A percentile compares a stretch with the other conserved stretches of the same genome.
These are phyloP conservation scores for Cercospora zeina DNA, from an alignment of 2,329 filamentous ascomycete genomes.

Conservation along the genomic window DNA sequence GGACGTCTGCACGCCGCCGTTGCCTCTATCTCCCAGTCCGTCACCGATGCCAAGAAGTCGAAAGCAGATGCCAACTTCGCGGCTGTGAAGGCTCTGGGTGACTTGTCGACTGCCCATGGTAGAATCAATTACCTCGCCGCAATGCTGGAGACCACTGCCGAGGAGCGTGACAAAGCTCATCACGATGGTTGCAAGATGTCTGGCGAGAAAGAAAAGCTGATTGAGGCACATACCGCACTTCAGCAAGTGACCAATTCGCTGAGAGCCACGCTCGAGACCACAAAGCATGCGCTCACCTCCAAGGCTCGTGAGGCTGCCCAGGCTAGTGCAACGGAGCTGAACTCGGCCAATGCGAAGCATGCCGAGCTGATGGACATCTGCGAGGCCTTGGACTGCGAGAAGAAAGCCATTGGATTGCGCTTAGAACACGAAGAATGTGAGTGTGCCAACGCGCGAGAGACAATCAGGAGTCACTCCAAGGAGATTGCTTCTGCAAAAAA, in stretches of 20 bases:
- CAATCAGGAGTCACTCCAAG: neutral
- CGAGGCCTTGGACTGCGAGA: neutral
- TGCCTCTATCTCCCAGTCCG: neutral
- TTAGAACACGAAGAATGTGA: neutral
- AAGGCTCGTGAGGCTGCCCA: neutral
- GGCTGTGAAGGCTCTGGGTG: neutral
- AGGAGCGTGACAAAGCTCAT: neutral
- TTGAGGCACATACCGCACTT: neutral
- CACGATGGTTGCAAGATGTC: neutral
- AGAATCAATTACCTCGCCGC: neutral
- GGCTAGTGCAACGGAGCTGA: neutral
- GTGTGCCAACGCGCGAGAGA: too few species aligned
- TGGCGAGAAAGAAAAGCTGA: neutral
- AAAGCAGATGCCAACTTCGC: neutral
- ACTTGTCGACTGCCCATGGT: neutral
- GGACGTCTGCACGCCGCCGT: neutral
- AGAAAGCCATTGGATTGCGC: neutral
- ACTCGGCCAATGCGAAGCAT: neutral
- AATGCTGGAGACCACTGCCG: neutral
- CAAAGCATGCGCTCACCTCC: neutral
- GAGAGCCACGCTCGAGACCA: neutral
- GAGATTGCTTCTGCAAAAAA: neutral
- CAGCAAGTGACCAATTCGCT: neutral
- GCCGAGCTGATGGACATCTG: neutral
- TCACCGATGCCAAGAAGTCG: neutral